Evolutionary conservation across 2,329 filamentous ascomycete genomes (phyloP), one percentile per base, ranked within the genome.

Genomic region (Cordyceps tenuipes): DNA sequence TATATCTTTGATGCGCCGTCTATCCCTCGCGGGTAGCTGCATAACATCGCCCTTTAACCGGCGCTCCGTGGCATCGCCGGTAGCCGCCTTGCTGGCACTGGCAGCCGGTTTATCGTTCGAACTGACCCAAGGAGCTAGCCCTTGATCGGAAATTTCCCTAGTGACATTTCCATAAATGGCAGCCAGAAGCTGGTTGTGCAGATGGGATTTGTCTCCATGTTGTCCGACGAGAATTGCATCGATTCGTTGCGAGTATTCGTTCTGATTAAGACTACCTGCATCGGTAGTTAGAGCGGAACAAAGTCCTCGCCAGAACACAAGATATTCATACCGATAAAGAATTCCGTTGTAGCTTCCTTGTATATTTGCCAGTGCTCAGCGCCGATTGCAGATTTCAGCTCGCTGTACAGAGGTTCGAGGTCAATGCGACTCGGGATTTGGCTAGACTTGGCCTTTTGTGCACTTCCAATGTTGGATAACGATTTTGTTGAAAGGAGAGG

Each of bases 131-230:
- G 83, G 83, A 52, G 86, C 86, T 67, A 86, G 80, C 66, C 85
- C 85, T 69, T 79, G 79, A 64, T 88, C 85, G 61, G 86, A 85
- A 77, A 86, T 82, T 69, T 88, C 86, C 61, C 86, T 77, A 41
- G 84, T 87, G 62, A 87, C 82, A 78, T 89, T 89, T 67, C 80
- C 84, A 70, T 85, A 85, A 66, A 88, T 83, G 59, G 83, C 84
- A 61, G 84, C 78, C 63, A 88, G 75, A 56, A 89, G 80, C 71
- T 87, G 84, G 70, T 89, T 88, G 67, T 89, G 86, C 3, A 87
- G 75, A 68, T 86, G 84, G 61, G 82, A 78, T 65, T 77, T 83
- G 63, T 86, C 82, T 66, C 83, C 81, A 68, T 77, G 81, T 65
- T 76, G 74, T 7, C 82, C 82, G 36, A 76, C 71, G 31, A 88